Evolutionary conservation across 768 basidiomycete species (phyloP).

Genomic region (Calocybe indica): DNA sequence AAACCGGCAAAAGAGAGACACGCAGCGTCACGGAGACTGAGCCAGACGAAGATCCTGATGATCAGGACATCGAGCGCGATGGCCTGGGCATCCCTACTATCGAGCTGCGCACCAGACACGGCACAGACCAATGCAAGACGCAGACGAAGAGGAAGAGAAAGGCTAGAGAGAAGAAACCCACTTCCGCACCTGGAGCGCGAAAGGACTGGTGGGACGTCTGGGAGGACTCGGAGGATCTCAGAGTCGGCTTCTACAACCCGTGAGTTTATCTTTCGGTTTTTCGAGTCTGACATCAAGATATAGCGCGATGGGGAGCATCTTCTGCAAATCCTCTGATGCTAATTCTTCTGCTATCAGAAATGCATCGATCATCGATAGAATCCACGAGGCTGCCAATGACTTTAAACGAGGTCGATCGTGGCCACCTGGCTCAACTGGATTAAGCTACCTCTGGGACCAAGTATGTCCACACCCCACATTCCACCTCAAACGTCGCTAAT

Average conservation of each 20-base stretch:
- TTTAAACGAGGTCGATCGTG: constrained; percentile 40
- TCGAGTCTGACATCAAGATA: background rate
- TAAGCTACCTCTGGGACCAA: constrained; percentile 51
- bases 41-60: constrained; percentile 12
- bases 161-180: constrained; percentile 18
- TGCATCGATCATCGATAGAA: constrained; percentile 41
- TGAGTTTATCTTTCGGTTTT: constrained; percentile 23
- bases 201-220: constrained; percentile 69
- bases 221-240: constrained; percentile 52
- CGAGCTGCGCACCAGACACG: constrained; percentile 43
- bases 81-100: constrained; percentile 64
- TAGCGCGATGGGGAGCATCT: background rate
- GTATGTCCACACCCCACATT: constrained; percentile 25
- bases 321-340: background rate
- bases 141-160: constrained; percentile 48
- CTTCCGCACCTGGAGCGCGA: constrained; percentile 5
- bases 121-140: constrained; percentile 50
- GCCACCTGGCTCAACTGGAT: constrained; percentile 28
- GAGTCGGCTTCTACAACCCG: constrained; percentile 43
- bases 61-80: constrained; percentile 60
- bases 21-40: too few species aligned
- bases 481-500: too few species aligned
- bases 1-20: too few species aligned
- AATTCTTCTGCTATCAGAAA: constrained; percentile 26
- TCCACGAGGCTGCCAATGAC: constrained; percentile 53